Base-by-base conservation (phyloP, 352 stramenopile species). In the Paralagenidium karlingii region DNA sequence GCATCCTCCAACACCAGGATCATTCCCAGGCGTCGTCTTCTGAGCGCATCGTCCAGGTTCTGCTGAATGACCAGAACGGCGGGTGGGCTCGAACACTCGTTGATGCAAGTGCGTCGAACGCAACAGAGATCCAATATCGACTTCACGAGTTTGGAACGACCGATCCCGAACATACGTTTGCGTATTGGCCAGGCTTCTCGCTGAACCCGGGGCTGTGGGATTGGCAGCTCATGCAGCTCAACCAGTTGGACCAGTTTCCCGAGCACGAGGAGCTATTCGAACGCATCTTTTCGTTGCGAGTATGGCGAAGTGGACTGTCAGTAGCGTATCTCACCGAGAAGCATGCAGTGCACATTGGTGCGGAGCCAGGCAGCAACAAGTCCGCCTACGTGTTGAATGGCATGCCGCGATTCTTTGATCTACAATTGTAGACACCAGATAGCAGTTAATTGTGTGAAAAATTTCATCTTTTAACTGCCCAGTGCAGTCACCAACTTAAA, bases 111-210 rank as follows among this genome's bases (percentile, higher is more conserved):
- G 21, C 33, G 30, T 31, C 34, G n/a, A 13, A 5, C 27, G 24
- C n/a, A 11, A 3, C n/a, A 3, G 15, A 8, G 13, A 26, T 69
- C 3, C 28, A n/a, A 5, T 84, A 77, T 38, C 43, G 45, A 3
- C 19, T 73, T 11, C 68, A 78, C 34, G 71, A 85, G 39, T 80
- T 76, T 37, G 71, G 49, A 0, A 38, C 62, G 13, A 21, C 53
- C 1, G 49, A 77, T 19, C 45, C 49, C 2, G 11, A 19, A 0
- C 67, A 81, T 33, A 30, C 13, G 8, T 76, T 80, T 24, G 46
- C 56, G 9, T 59, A 64, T 40, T 85, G 71, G 71, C 63, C 71
- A 7, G 71, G 71, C 1, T 82, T 85, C 42, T 77, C 64, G 2
- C 42, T 78, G 8, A 84, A 82, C 27, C 67, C 70, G 8, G 67